Evolutionary conservation across 1,139 yeast genomes (phyloP), one percentile per base, ranked within the genome.

Genomic region (Hanseniaspora uvarum): DNA sequence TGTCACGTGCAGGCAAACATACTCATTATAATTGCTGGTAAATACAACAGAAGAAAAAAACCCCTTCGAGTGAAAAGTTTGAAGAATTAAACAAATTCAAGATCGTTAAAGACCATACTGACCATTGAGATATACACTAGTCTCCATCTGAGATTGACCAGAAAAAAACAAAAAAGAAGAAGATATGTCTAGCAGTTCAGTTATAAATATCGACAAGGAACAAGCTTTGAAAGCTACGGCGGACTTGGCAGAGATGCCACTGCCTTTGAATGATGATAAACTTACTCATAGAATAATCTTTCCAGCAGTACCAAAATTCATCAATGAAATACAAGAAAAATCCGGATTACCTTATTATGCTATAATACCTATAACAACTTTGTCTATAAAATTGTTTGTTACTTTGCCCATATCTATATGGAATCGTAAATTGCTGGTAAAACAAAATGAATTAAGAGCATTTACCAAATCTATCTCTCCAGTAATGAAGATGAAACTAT

Each of bases 291-390:
- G 33, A 31, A 18, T 53, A 5, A n/a, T 43, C 3, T 44, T 43
- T 16, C 53, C 55, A 5, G 14, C 40, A 5, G 46, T 53, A 53
- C 75, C 81, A 1, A 72, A 71, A 28, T 60, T 75, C 0, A 61
- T 81, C 16, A 77, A 76, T 56, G 58, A 72, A 0, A 56, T 78
- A 0, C 89, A 83, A 64, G 68, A 74, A 11, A 60, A 65, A 18
- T 68, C 84, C 0, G 86, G 86, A 0, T 62, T 87, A 6, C 86
- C 95, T 11, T 89, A 96, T 96, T 80, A 87, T 75, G 78, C 78
- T 0, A 68, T 88, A 40, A 83, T 89, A 10, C 97, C 97, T 0
- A 43, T 80, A 19, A 70, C 86, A 0, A 86, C 96, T 0, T 66
- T 87, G 33, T 70, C 79, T 0, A 65, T 88, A 28, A 74, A 96